Conservation (phyloP, 192 early-diverging fungal genomes). For the Dimargaris verticillata region DNA sequence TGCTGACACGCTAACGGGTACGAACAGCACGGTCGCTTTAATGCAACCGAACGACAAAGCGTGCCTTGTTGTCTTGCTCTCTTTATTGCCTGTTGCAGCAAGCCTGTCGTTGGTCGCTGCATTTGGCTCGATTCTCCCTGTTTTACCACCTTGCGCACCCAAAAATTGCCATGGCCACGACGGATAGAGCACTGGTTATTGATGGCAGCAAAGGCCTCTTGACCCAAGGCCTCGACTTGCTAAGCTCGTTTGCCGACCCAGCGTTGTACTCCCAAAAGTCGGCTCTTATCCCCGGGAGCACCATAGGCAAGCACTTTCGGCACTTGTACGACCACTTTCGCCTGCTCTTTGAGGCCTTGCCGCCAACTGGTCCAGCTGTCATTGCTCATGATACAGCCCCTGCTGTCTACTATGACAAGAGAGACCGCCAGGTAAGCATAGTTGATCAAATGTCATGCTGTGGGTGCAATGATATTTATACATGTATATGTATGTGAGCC, state of each 20-base stretch:
- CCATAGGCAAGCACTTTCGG: slow-evolving; percentile 38
- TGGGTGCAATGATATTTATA: background rate
- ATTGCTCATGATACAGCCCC: background rate
- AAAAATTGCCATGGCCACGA: too few relatives aligned
- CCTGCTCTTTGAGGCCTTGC: slow-evolving; percentile 15
- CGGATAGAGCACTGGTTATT: background rate
- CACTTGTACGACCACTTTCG: slow-evolving; percentile 31
- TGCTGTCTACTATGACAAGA: background rate
- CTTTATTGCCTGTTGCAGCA: too few relatives aligned
- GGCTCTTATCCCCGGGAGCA: slow-evolving; percentile 23
- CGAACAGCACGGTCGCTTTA: too few relatives aligned
- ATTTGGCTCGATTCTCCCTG: too few relatives aligned
- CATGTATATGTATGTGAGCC: background rate
- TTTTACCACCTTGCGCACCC: too few relatives aligned
- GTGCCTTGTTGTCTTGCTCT: too few relatives aligned
- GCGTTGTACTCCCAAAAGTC: slow-evolving; percentile 18
- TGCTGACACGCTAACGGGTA: too few relatives aligned
- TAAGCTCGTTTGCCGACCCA: slow-evolving; percentile 10
- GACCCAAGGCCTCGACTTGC: slow-evolving; percentile 11
- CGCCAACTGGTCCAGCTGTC: background rate
- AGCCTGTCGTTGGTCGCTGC: too few relatives aligned
- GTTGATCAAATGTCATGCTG: background rate
- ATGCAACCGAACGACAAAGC: too few relatives aligned
- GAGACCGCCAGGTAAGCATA: background rate
- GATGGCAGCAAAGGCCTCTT: slow-evolving; percentile 14